phyloP scores from a whole-genome alignment of 179 eudicot genomes.

The Spinacia oleracea region DNA sequence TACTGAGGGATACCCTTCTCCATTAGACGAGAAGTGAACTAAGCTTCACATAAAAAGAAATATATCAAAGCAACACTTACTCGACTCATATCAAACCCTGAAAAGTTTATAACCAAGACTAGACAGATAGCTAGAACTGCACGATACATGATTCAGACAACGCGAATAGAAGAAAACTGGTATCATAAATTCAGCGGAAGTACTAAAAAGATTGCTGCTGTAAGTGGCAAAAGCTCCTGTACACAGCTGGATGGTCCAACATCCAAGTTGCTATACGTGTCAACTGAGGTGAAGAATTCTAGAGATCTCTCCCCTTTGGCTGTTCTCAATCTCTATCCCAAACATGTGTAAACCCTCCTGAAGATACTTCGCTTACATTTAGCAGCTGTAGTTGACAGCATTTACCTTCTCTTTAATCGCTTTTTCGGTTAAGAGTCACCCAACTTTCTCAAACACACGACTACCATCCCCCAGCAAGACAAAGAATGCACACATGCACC shows the following conservation, averaged over 20 bases:
- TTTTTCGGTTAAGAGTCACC: neutral
- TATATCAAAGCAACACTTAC: neutral
- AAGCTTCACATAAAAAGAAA: neutral
- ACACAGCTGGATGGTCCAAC: neutral
- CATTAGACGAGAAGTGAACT: neutral
- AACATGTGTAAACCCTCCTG: neutral
- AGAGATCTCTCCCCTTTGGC: neutral
- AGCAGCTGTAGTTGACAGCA: neutral
- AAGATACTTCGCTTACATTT: too few species aligned
- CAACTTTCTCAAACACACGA: neutral
- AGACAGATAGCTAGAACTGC: neutral
- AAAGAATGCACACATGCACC: too few species aligned
- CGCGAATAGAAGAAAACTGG: neutral
- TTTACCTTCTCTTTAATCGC: neutral
- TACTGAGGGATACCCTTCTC: too few species aligned
- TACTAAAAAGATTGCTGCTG: neutral
- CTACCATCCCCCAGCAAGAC: neutral
- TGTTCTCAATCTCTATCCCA: neutral
- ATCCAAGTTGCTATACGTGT: neutral
- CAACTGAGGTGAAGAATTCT: neutral
- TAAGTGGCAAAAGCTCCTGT: neutral
- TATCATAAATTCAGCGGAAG: neutral
- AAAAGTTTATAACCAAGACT: neutral
- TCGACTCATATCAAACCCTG: neutral
- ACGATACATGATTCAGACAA: neutral